A percentile compares a stretch with the other conserved stretches of the same genome.
These are phyloP conservation scores for Rosa persica DNA, from an alignment of 306 rosid genomes.

Conservation along the genomic window DNA sequence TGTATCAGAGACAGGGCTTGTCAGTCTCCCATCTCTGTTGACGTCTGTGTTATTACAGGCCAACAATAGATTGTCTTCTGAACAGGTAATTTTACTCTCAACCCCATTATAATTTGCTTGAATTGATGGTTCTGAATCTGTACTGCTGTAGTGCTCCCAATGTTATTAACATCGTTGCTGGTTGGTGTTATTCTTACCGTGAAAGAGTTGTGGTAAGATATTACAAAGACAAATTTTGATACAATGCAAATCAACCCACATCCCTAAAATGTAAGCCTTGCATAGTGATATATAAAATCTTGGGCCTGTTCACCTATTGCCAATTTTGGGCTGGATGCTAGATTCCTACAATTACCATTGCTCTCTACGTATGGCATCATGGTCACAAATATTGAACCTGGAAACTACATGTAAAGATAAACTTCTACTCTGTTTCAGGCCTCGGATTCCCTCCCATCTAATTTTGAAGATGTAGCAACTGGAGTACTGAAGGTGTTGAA, in stretches of 20 bases:
- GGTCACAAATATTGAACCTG: neutral
- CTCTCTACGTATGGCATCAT: neutral
- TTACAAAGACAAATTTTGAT: neutral
- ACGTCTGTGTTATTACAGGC: constrained; percentile 96
- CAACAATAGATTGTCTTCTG: constrained; percentile 84
- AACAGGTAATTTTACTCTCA: constrained; percentile 58
- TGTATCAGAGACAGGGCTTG: constrained; percentile 87
- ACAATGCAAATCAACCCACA: neutral
- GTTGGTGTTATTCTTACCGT: neutral
- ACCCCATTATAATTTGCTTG: constrained; percentile 13
- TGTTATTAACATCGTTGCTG: neutral
- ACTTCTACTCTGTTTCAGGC: constrained; percentile 51
- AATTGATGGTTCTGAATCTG: neutral
- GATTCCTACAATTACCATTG: neutral
- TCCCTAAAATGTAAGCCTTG: neutral
- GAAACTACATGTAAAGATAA: constrained; percentile 15
- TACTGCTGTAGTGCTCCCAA: neutral
- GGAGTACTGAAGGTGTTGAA: constrained; percentile 96
- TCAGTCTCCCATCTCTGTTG: constrained; percentile 91
- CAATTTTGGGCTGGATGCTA: neutral
- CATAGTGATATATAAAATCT: neutral
- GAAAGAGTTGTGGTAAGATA: constrained; percentile 1
- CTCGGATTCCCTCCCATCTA: constrained; percentile 81
- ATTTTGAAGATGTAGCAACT: constrained; percentile 97
- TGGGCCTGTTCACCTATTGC: neutral